Base-by-base conservation (phyloP, 2,329 filamentous ascomycete genomes). In the Coniella vitis region DNA sequence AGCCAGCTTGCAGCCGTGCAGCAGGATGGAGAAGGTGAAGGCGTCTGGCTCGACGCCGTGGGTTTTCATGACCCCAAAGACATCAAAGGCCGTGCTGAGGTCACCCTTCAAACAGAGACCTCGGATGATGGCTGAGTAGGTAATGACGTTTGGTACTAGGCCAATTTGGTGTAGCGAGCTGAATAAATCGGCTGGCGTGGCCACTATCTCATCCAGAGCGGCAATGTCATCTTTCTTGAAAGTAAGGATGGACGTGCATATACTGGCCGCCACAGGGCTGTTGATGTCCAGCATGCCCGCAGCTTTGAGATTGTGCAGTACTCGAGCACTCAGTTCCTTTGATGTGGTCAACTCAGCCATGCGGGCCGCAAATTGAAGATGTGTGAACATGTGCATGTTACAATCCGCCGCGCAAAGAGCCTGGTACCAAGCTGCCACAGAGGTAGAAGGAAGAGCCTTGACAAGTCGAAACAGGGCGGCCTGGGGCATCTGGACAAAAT, bases 101-200 rank as follows among this genome's bases (percentile, higher is more conserved):
- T 87, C 78, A 10, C 76, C 75, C n/a, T 73, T 77, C 50, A 81
- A 71, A 57, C 86, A 79, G 14, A 90, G 80, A 50, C 88, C 87
- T 35, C 81, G 74, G 47, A 96, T 77, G 51, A 89, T 68, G 38
- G 85, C 73, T 14, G 84, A 86, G 59, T 85, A 79, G 10, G 75
- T 74, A 49, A 81, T 68, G 13, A 78, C 65, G 54, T 87, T 85
- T 20, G 86, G 79, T 17, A 70, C 68, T 41, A 86, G 67, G 2
- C 84, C 85, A n/a, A 75, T 65, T 17, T 75, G 67, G 10, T 85
- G 63, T 44, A 90, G 70, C 8, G 67, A 63, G 45, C 76, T 68
- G 19, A 84, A 75, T 4, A 84, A 67, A 4, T 71, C 64, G 9
- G 78, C 70, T 21, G 75, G 75, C 17, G 72, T 69, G n/a, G 72